A percentile compares a stretch with the other conserved stretches of the same genome.
Conservation (phyloP, 345 rosid species). For the Hibiscus trionum region DNA sequence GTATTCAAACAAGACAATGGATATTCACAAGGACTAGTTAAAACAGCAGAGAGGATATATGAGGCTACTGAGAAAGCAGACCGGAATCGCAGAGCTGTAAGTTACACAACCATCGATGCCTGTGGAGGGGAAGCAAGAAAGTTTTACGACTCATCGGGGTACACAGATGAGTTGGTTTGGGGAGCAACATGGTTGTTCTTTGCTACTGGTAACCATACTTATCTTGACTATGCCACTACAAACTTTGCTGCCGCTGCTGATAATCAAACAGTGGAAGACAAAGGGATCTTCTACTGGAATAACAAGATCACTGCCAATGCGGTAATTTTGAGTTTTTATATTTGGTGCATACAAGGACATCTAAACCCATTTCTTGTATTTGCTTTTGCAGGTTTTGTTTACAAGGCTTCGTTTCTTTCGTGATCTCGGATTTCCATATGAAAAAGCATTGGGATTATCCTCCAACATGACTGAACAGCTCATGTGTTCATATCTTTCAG, state of each 20-base stretch:
- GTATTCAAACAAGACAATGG: constrained; percentile 38
- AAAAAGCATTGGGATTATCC: constrained; percentile 26
- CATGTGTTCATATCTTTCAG: constrained; percentile 43
- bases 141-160: constrained; percentile 44
- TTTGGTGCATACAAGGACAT: not conserved
- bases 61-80: constrained; percentile 22
- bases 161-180: constrained; percentile 48
- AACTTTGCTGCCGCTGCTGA: constrained; percentile 30
- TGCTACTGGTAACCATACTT: constrained; percentile 45
- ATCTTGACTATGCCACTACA: constrained; percentile 34
- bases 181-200: constrained; percentile 58
- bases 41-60: constrained; percentile 32
- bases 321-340: constrained; percentile 23
- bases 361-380: not conserved
- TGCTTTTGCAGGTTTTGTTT: constrained; percentile 37
- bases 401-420: constrained; percentile 40
- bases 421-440: constrained; percentile 45
- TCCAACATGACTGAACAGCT: constrained; percentile 23
- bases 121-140: constrained; percentile 44
- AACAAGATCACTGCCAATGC: constrained; percentile 43
- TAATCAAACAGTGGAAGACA: constrained; percentile 28
- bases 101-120: constrained; percentile 24
- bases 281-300: constrained; percentile 52
- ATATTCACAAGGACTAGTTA: constrained; percentile 25
- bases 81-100: constrained; percentile 13